phyloP scores from a whole-genome alignment of 108 stramenopile genomes.

The Nannochloropsis gaditana region DNA sequence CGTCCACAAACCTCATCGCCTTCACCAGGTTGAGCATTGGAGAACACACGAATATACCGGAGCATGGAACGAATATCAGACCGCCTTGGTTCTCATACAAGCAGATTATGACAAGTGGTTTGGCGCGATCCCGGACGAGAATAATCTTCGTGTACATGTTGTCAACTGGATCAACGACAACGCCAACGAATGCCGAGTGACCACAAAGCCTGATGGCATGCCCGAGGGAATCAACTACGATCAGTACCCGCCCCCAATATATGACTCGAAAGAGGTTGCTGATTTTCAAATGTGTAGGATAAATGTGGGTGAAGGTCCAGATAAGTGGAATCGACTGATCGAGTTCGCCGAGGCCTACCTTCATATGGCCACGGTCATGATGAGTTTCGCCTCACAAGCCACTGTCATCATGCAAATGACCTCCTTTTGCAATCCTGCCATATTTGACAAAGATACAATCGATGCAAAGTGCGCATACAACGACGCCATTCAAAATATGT shows the following conservation, averaged over 20 bases:
- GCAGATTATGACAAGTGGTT: too few relatives aligned
- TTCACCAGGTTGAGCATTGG: too few relatives aligned
- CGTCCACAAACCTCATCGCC: too few relatives aligned
- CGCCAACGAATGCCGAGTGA: not conserved
- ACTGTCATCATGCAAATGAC: not conserved
- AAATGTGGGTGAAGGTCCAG: not conserved
- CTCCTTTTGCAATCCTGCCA: not conserved
- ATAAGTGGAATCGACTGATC: not conserved
- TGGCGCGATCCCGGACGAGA: not conserved
- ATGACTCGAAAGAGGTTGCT: too few relatives aligned
- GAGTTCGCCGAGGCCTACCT: not conserved
- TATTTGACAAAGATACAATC: not conserved
- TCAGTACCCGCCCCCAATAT: too few relatives aligned
- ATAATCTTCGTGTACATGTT: not conserved
- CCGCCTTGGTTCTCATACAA: too few relatives aligned
- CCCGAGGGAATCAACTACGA: not conserved
- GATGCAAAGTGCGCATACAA: not conserved
- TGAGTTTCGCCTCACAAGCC: not conserved
- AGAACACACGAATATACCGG: too few relatives aligned
- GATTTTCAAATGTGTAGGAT: not conserved
- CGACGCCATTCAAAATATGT: not conserved
- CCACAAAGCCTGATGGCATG: not conserved
- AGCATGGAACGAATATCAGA: too few relatives aligned
- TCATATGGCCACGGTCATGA: not conserved
- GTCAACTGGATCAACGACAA: not conserved